A percentile compares a stretch with the other conserved stretches of the same genome.
Evolutionary conservation across 768 basidiomycete genomes (phyloP).

Genomic region (Rhodotorula diobovata): DNA sequence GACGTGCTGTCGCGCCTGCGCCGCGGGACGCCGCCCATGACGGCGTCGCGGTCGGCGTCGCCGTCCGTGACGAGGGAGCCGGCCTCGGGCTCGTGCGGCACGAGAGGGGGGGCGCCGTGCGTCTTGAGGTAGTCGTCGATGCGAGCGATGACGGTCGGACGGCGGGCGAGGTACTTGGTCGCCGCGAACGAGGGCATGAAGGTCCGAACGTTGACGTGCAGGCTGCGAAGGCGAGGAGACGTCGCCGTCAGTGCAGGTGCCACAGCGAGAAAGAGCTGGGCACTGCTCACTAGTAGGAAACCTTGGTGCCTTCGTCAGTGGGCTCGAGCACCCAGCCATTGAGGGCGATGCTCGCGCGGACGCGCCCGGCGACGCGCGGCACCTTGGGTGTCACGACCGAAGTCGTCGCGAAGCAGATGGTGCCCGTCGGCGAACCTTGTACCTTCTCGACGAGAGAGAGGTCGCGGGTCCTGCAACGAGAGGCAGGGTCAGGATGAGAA

Average conservation of each 20-base stretch:
- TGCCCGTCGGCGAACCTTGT: constrained; percentile 25
- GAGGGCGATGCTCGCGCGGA: constrained; percentile 36
- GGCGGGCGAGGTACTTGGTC: constrained; percentile 35
- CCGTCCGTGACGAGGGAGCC: neutral
- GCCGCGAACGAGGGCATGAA: constrained; percentile 34
- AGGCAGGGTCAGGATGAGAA: neutral
- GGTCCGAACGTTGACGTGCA: constrained; percentile 38
- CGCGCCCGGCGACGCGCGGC: constrained; percentile 36
- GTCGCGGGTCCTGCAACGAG: constrained; percentile 29
- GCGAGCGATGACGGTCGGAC: constrained; percentile 30
- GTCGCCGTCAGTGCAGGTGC: neutral
- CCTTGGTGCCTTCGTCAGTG: constrained; percentile 9
- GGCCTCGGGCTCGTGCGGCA: constrained; percentile 23
- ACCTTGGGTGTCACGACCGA: constrained; percentile 39
- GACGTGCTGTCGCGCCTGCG: constrained; percentile 11
- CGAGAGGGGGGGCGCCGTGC: constrained; percentile 34
- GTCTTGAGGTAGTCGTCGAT: constrained; percentile 30
- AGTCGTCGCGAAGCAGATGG: constrained; percentile 39
- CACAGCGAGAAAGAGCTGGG: too few relatives aligned
- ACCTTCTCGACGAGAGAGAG: constrained; percentile 40
- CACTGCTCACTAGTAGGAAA: constrained; percentile 26
- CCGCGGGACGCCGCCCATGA: neutral
- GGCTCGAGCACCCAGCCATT: constrained; percentile 41
- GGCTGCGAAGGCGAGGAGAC: constrained; percentile 1
- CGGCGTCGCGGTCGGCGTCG: neutral